Conservation (phyloP, 495 filamentous ascomycete species). For the Aeminium ludgeri region DNA sequence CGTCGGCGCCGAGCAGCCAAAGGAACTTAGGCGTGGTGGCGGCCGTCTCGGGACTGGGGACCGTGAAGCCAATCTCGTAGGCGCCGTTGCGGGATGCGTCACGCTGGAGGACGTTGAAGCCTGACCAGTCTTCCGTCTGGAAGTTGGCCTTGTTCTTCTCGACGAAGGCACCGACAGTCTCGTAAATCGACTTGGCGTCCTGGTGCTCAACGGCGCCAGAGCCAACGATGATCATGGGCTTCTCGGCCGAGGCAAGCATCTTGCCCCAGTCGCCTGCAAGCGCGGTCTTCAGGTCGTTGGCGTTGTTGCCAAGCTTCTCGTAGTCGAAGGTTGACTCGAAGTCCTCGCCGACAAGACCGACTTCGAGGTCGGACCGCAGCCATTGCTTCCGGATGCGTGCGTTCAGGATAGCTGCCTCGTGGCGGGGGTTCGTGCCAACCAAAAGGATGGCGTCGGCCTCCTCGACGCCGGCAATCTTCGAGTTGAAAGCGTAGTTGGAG, state of each 20-base stretch:
- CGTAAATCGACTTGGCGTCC: conserved; percentile 84
- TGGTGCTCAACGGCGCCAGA: conserved; percentile 75
- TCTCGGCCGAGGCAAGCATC: conserved; percentile 72
- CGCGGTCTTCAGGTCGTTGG: conserved; percentile 61
- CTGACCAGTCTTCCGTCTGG: conserved; percentile 81
- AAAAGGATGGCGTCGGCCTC: conserved; percentile 85
- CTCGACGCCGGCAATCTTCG: conserved; percentile 79
- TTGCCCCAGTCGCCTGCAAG: conserved; percentile 79
- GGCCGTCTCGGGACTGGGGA: conserved; percentile 59
- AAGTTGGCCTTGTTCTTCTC: conserved; percentile 85
- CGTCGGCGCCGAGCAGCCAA: conserved; percentile 93
- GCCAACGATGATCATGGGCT: conserved; percentile 90
- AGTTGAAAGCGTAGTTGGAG: conserved; percentile 92
- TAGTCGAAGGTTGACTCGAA: conserved; percentile 91
- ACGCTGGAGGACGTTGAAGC: conserved; percentile 89
- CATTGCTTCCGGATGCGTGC: conserved; percentile 96
- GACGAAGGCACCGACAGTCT: conserved; percentile 71
- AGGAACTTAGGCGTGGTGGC: conserved; percentile 78
- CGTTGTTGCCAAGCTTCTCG: conserved; percentile 67
- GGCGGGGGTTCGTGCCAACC: conserved; percentile 82
- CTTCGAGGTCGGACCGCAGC: conserved; percentile 82
- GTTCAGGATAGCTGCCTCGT: conserved; percentile 88
- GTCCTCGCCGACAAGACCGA: conserved; percentile 78
- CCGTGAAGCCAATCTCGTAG: conserved; percentile 87
- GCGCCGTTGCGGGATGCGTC: conserved; percentile 81